phyloP scores from a whole-genome alignment of 2,329 filamentous ascomycete genomes.

The Phyllosticta citriasiana region DNA sequence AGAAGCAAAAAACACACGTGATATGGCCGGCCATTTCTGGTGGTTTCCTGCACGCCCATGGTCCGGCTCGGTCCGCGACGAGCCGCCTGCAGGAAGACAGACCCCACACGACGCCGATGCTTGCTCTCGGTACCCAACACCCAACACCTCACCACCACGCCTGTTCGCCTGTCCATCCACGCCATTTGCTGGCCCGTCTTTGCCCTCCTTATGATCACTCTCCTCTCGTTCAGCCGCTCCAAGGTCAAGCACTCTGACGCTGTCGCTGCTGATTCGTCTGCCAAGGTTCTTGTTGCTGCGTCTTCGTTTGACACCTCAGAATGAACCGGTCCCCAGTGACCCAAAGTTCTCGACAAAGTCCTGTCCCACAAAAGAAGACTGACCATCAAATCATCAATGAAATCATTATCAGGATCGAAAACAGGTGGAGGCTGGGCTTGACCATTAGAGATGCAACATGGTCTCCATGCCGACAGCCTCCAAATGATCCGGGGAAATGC shows the following conservation, averaged over 20 bases:
- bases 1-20: neutral
- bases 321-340: neutral
- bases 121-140: neutral
- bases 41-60: neutral
- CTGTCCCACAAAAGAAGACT: neutral
- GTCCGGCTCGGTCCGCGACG: neutral
- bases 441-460: conserved; percentile 11
- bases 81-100: neutral
- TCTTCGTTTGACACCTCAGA: neutral
- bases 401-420: neutral
- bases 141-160: neutral
- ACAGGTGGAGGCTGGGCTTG: neutral
- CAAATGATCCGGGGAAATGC: conserved; percentile 13
- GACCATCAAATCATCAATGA: conserved; percentile 1
- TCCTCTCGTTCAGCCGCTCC: neutral
- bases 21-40: neutral
- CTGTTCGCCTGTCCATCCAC: neutral
- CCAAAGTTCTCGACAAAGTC: neutral
- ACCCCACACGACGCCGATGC: neutral
- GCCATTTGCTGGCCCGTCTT: neutral
- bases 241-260: neutral
- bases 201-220: neutral
- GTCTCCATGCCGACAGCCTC: conserved; percentile 16
- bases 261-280: neutral
- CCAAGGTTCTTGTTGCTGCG: neutral